phyloP scores from a whole-genome alignment of 176 grass and related monocot genomes.

The Musa itinerans region DNA sequence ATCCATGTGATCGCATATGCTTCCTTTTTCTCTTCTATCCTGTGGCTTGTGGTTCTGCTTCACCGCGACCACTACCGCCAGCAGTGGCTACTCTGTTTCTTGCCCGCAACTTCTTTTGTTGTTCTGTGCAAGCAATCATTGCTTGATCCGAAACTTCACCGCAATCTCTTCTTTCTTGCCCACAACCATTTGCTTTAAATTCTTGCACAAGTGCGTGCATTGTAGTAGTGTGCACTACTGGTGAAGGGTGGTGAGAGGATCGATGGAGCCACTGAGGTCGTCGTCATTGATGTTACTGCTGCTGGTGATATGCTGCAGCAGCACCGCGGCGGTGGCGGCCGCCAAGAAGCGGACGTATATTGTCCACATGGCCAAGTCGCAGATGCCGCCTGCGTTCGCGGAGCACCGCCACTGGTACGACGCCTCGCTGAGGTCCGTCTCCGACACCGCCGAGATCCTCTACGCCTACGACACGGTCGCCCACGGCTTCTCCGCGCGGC shows the following conservation, averaged over 20 bases:
- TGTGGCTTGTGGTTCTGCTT: neutral
- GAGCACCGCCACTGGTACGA: conserved; percentile 63
- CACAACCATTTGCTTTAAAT: neutral
- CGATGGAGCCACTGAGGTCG: neutral
- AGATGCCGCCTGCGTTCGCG: conserved; percentile 54
- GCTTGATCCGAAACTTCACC: neutral
- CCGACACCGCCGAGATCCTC: conserved; percentile 45
- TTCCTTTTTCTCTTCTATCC: too few relatives aligned
- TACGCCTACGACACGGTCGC: conserved; percentile 77
- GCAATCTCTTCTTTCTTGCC: neutral
- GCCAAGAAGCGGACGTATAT: conserved; percentile 55
- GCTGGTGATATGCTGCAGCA: neutral
- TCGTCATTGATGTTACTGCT: neutral
- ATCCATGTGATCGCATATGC: too few relatives aligned
- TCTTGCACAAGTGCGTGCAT: neutral
- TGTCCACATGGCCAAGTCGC: conserved; percentile 58
- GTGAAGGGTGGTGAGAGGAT: neutral
- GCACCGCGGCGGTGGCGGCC: neutral
- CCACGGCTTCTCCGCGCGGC: conserved; percentile 71
- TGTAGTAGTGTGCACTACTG: neutral
- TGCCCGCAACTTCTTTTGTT: neutral
- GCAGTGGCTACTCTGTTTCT: too few relatives aligned
- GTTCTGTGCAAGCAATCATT: neutral
- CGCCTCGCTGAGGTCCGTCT: conserved; percentile 71
- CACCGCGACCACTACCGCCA: too few relatives aligned